Conservation (phyloP, 2,329 filamentous ascomycete species). For the Leptographium wingfieldii region DNA sequence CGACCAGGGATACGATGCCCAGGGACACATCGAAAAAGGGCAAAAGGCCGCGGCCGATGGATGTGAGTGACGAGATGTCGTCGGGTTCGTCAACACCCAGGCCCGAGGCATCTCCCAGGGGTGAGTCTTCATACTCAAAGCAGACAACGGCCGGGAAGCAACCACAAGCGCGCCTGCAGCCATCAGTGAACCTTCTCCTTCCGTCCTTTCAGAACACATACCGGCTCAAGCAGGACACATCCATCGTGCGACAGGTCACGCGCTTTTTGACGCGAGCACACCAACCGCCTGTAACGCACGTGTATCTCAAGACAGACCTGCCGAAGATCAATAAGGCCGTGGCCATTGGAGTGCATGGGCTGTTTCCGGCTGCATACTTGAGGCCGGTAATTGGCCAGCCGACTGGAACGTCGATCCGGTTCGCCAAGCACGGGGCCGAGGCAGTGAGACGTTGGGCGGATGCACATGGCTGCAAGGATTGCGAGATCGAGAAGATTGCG, state of each 20-base stretch:
- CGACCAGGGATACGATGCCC: constrained; percentile 8
- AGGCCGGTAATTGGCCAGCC: constrained; percentile 90
- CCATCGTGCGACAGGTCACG: constrained; percentile 54
- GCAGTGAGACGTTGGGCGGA: constrained; percentile 77
- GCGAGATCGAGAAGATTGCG: constrained; percentile 84
- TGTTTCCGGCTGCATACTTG: constrained; percentile 78
- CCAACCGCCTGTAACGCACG: constrained; percentile 50
- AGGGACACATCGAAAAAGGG: constrained; percentile 23
- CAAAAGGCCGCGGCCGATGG: constrained; percentile 35
- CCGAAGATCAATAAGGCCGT: constrained; percentile 73
- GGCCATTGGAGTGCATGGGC: constrained; percentile 87
- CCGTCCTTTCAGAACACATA: constrained; percentile 62
- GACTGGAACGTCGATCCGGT: constrained; percentile 87
- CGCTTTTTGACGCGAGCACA: constrained; percentile 43
- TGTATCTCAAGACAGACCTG: constrained; percentile 55
- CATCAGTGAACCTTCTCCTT: constrained; percentile 49
- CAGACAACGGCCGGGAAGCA: not conserved
- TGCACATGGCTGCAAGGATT: constrained; percentile 56
- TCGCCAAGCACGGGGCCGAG: constrained; percentile 75
- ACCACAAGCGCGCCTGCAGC: constrained; percentile 1
- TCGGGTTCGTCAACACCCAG: constrained; percentile 23
- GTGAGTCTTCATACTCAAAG: constrained; percentile 9
- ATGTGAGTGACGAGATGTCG: constrained; percentile 27
- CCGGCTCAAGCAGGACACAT: constrained; percentile 51
- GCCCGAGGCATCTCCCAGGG: constrained; percentile 17